These are phyloP conservation scores for Alternaria longipes DNA, from an alignment of 2,329 filamentous ascomycete genomes.

Conservation along the genomic window DNA sequence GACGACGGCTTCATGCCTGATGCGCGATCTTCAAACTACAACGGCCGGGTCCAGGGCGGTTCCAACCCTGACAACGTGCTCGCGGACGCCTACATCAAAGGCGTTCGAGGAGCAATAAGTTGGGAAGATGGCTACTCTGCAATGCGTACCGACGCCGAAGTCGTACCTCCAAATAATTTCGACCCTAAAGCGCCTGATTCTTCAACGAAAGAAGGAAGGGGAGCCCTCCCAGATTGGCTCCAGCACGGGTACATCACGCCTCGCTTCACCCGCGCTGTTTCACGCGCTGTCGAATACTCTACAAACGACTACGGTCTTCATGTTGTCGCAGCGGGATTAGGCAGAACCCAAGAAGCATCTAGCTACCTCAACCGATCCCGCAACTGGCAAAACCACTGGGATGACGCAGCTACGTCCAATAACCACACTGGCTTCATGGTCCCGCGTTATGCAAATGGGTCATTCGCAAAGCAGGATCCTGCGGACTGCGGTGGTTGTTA, in stretches of 20 bases:
- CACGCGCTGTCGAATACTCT: conserved; percentile 72
- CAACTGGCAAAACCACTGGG: conserved; percentile 79
- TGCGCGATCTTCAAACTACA: conserved; percentile 73
- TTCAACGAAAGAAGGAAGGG: conserved; percentile 72
- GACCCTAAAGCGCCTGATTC: conserved; percentile 65
- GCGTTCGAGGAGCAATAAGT: conserved; percentile 68
- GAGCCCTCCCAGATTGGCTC: conserved; percentile 75
- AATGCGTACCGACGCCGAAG: conserved; percentile 74
- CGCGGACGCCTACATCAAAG: conserved; percentile 76
- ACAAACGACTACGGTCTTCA: conserved; percentile 74
- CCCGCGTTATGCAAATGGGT: conserved; percentile 62
- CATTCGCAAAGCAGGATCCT: conserved; percentile 61
- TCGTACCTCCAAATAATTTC: conserved; percentile 66
- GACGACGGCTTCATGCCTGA: conserved; percentile 72
- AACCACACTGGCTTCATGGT: conserved; percentile 73
- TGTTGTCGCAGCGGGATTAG: conserved; percentile 69
- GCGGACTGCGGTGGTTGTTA: conserved; percentile 70
- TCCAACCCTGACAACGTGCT: conserved; percentile 77
- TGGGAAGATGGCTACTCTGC: conserved; percentile 64
- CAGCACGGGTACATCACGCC: conserved; percentile 72
- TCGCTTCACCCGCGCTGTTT: conserved; percentile 68
- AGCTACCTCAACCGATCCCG: conserved; percentile 70
- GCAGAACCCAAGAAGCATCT: conserved; percentile 59
- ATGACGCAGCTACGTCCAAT: conserved; percentile 64
- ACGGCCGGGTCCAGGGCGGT: conserved; percentile 74